Evolutionary conservation across 495 filamentous ascomycete species (phyloP).

Genomic region (Aspergillus nanangensis): DNA sequence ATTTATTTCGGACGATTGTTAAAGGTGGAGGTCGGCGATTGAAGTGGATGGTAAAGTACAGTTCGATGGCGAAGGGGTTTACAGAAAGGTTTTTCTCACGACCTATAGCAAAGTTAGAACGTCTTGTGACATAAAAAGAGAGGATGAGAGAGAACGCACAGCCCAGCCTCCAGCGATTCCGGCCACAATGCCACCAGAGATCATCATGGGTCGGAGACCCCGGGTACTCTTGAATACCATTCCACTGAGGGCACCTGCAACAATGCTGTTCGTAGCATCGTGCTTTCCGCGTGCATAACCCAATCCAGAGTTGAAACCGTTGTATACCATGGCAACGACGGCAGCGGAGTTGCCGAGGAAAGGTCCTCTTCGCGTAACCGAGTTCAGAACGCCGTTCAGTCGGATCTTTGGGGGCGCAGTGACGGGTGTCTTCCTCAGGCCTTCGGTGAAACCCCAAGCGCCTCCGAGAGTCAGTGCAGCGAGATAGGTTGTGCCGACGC

Average conservation of each 20-base stretch:
- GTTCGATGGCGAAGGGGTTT: constrained; percentile 18
- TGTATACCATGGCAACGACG: constrained; percentile 92
- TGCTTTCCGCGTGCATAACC: constrained; percentile 85
- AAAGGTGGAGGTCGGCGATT: neutral
- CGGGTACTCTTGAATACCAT: constrained; percentile 95
- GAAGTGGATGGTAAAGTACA: constrained; percentile 13
- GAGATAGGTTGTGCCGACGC: constrained; percentile 90
- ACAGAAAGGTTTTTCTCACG: constrained; percentile 53
- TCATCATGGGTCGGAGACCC: constrained; percentile 85
- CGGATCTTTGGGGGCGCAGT: constrained; percentile 82
- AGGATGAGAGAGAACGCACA: constrained; percentile 50
- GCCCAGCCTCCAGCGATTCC: constrained; percentile 82
- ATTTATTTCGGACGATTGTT: constrained; percentile 2
- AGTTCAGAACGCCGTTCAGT: constrained; percentile 89
- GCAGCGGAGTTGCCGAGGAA: constrained; percentile 95
- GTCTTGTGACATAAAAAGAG: constrained; percentile 1
- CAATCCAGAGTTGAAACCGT: constrained; percentile 86
- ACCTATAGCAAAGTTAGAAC: constrained; percentile 44
- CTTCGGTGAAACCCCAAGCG: constrained; percentile 86
- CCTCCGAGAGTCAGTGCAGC: constrained; percentile 81
- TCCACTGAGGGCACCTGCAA: constrained; percentile 79
- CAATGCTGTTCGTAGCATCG: constrained; percentile 81
- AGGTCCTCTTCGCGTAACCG: constrained; percentile 87
- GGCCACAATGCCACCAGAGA: constrained; percentile 83
- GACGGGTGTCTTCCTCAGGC: constrained; percentile 64